Evolutionary conservation across 129 eudicot genomes (phyloP).

Genomic region (Artemisia annua): DNA sequence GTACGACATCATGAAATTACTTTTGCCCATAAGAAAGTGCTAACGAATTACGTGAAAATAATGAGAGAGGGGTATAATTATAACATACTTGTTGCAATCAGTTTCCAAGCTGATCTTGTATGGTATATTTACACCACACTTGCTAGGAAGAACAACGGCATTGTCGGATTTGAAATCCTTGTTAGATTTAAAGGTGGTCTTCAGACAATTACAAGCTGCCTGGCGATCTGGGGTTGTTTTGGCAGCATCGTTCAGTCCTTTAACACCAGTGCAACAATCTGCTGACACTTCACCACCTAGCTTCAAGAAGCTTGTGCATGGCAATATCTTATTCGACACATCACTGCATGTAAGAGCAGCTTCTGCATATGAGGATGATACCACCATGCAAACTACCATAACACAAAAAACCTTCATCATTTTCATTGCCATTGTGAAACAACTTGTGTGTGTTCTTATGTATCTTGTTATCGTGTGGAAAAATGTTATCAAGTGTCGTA

Average conservation of each 20-base stretch:
- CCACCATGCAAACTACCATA: constrained; percentile 24
- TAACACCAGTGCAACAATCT: constrained; percentile 26
- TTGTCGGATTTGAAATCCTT: constrained; percentile 15
- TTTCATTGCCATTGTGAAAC: constrained; percentile 9
- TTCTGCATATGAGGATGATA: constrained; percentile 22
- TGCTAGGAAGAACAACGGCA: constrained; percentile 40
- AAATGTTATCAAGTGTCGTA: not conserved
- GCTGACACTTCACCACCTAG: not conserved
- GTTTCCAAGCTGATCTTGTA: constrained; percentile 41
- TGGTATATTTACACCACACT: constrained; percentile 43
- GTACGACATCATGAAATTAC: too few relatives aligned
- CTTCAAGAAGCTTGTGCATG: constrained; percentile 37
- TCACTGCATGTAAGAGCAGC: constrained; percentile 37
- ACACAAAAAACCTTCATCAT: constrained; percentile 18
- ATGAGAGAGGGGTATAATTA: not conserved
- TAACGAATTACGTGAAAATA: too few relatives aligned
- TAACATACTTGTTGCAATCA: constrained; percentile 49
- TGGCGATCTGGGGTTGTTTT: constrained; percentile 24
- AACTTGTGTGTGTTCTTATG: not conserved
- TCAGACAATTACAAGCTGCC: constrained; percentile 40
- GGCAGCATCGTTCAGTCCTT: constrained; percentile 17
- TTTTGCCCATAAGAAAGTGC: too few relatives aligned
- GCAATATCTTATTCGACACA: constrained; percentile 15
- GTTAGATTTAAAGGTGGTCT: not conserved
- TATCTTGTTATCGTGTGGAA: constrained; percentile 3